Evolutionary conservation across 2,329 filamentous ascomycete genomes (phyloP).

Genomic region (Calonectria leucothoes): DNA sequence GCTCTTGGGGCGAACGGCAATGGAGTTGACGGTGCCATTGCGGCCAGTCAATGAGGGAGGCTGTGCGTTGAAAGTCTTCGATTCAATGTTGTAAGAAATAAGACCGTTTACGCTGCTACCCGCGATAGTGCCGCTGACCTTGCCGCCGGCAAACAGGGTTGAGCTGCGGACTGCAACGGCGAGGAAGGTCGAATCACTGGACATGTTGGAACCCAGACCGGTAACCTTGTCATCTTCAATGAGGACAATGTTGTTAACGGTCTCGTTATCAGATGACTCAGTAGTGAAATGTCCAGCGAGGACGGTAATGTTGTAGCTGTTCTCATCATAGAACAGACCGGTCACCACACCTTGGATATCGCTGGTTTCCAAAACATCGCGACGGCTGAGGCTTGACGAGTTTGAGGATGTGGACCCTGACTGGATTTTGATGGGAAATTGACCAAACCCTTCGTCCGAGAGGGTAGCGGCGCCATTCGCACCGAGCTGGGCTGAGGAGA

Average conservation of each 20-base stretch:
- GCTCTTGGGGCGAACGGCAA: conserved; percentile 77
- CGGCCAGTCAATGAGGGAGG: conserved; percentile 80
- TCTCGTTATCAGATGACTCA: conserved; percentile 73
- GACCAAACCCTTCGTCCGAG: conserved; percentile 61
- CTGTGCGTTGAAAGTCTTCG: conserved; percentile 74
- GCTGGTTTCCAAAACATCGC: conserved; percentile 54
- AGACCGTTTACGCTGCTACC: conserved; percentile 76
- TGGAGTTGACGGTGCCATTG: conserved; percentile 79
- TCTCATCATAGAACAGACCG: conserved; percentile 80
- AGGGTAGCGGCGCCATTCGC: conserved; percentile 80
- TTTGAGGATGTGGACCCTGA: conserved; percentile 43
- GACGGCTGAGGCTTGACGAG: conserved; percentile 56
- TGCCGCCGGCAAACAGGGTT: conserved; percentile 85
- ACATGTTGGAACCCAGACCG: conserved; percentile 76
- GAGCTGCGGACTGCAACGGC: conserved; percentile 75
- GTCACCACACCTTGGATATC: conserved; percentile 77
- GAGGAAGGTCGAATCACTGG: conserved; percentile 79
- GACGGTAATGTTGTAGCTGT: conserved; percentile 83
- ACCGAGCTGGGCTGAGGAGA: conserved; percentile 79
- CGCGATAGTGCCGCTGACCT: conserved; percentile 77
- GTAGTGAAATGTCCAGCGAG: conserved; percentile 89
- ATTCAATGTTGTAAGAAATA: conserved; percentile 80
- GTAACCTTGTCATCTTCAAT: conserved; percentile 82
- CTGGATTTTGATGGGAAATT: conserved; percentile 68
- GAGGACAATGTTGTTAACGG: conserved; percentile 83